Evolutionary conservation across 345 rosid genomes (phyloP).

Genomic region (Zanthoxylum bungeanum): DNA sequence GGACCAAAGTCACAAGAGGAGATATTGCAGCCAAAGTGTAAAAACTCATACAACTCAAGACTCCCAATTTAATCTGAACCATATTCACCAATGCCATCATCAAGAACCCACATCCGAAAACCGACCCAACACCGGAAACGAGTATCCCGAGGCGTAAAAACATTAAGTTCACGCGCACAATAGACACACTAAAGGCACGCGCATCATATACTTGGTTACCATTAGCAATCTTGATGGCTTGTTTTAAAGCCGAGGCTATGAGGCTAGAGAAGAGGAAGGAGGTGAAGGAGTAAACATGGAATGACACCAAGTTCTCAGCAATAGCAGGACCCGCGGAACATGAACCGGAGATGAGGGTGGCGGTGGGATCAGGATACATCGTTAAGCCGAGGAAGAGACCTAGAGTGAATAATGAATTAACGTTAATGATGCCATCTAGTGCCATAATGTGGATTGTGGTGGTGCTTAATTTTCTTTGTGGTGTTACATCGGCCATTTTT

Average conservation of each 20-base stretch:
- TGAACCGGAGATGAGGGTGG: slow-evolving; percentile 16
- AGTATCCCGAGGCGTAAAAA: slow-evolving; percentile 50
- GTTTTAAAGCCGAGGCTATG: slow-evolving; percentile 67
- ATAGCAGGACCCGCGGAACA: slow-evolving; percentile 36
- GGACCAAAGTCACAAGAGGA: slow-evolving; percentile 71
- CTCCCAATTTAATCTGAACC: slow-evolving; percentile 81
- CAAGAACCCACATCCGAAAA: slow-evolving; percentile 73
- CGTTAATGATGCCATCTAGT: slow-evolving; percentile 75
- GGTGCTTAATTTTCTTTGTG: slow-evolving; percentile 20
- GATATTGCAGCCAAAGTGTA: slow-evolving; percentile 55
- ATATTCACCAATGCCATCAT: slow-evolving; percentile 67
- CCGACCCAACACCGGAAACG: slow-evolving; percentile 65
- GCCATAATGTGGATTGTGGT: slow-evolving; percentile 69
- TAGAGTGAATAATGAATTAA: slow-evolving; percentile 76
- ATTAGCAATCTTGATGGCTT: slow-evolving; percentile 41
- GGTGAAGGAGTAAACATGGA: slow-evolving; percentile 84
- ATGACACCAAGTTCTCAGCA: slow-evolving; percentile 50
- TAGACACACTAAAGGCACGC: slow-evolving; percentile 16
- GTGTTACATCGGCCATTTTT: slow-evolving; percentile 22
- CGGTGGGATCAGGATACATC: slow-evolving; percentile 30
- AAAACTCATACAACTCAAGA: slow-evolving; percentile 51
- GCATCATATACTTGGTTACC: slow-evolving; percentile 14
- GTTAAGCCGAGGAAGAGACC: slow-evolving; percentile 85
- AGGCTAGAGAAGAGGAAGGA: slow-evolving; percentile 85
- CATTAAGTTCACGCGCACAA: slow-evolving; percentile 46